Percentiles rank a stretch among this genome's conserved stretches.
phyloP scores from a whole-genome alignment of 352 stramenopile species.

The Pythium aphanidermatum region DNA sequence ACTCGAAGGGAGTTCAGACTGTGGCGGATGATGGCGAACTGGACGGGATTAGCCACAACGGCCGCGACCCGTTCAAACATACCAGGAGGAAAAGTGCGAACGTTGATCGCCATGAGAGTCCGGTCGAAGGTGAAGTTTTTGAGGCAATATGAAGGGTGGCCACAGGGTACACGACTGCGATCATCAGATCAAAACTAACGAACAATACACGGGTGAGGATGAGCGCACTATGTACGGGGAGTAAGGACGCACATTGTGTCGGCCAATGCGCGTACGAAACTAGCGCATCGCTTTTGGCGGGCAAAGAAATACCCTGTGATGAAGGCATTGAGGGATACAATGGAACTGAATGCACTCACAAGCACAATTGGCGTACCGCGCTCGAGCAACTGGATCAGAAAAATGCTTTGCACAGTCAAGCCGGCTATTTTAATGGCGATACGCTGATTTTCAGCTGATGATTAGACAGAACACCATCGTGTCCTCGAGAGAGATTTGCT shows the following conservation, averaged over 20 bases:
- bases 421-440: constrained; percentile 9
- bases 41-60: constrained; percentile 19
- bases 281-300: background rate
- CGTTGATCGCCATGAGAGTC: constrained; percentile 25
- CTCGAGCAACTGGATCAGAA: constrained; percentile 4
- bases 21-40: constrained; percentile 23
- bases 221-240: background rate
- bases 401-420: constrained; percentile 8
- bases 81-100: constrained; percentile 21
- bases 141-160: constrained; percentile 23
- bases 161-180: constrained; percentile 25
- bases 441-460: background rate
- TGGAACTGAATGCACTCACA: background rate
- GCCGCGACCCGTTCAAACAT: constrained; percentile 25
- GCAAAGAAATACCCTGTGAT: background rate
- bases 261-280: constrained; percentile 13
- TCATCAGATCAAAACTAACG: constrained; percentile 27
- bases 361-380: constrained; percentile 12
- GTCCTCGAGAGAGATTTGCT: background rate
- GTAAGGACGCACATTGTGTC: constrained; percentile 21
- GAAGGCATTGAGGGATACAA: background rate
- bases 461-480: too few species aligned
- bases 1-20: constrained; percentile 30
- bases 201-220: background rate
- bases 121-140: constrained; percentile 25